Evolutionary conservation across 2,329 filamentous ascomycete species (phyloP).

Genomic region (Calonectria pseudoreteaudii): DNA sequence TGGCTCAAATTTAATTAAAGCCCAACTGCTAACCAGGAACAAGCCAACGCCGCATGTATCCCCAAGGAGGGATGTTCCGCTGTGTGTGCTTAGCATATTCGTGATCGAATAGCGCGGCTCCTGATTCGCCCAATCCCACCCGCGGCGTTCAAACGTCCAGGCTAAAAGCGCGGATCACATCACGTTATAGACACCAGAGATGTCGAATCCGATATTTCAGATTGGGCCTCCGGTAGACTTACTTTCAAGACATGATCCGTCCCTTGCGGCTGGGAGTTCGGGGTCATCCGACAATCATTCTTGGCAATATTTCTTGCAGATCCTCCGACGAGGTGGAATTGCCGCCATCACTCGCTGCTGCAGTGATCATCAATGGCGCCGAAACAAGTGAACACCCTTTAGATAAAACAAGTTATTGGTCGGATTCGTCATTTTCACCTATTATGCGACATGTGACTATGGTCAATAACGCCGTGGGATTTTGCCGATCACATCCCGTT

Average conservation of each 20-base stretch:
- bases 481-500: constrained; percentile 28
- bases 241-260: constrained; percentile 7
- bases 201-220: constrained; percentile 38
- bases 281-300: constrained; percentile 12
- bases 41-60: background rate
- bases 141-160: constrained; percentile 25
- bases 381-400: constrained; percentile 7
- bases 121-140: constrained; percentile 24
- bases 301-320: constrained; percentile 31
- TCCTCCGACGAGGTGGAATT: constrained; percentile 10
- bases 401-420: background rate
- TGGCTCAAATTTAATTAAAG: background rate
- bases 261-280: background rate
- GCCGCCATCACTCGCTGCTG: background rate
- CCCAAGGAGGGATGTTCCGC: constrained; percentile 14
- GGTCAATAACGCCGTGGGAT: constrained; percentile 17
- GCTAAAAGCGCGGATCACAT: constrained; percentile 34
- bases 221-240: background rate
- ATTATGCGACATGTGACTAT: constrained; percentile 7
- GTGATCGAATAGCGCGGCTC: constrained; percentile 20
- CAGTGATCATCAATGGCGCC: constrained; percentile 6
- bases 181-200: constrained; percentile 32
- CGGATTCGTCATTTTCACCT: constrained; percentile 24
- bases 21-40: constrained; percentile 25
- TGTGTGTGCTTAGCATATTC: constrained; percentile 31